These are phyloP conservation scores for Fusarium paranaense DNA, from an alignment of 2,329 filamentous ascomycete species.

Conservation along the genomic window DNA sequence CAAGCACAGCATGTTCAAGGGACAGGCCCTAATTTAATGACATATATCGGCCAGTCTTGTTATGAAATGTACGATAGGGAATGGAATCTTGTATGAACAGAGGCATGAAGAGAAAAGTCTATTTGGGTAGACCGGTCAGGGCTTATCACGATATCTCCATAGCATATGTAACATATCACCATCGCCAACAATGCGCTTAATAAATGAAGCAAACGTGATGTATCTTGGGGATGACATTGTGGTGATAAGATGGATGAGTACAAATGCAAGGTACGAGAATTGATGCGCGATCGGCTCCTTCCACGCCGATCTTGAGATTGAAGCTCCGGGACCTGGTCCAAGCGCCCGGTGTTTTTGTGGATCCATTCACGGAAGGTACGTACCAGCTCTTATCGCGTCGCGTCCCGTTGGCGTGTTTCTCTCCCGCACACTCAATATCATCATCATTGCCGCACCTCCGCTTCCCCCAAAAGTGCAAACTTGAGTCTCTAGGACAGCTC, in stretches of 20 bases:
- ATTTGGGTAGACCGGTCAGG: constrained; percentile 8
- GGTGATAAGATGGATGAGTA: background rate
- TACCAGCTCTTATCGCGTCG: constrained; percentile 46
- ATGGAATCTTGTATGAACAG: constrained; percentile 28
- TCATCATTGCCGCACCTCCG: constrained; percentile 31
- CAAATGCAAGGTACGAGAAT: background rate
- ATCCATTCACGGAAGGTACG: constrained; percentile 10
- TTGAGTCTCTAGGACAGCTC: constrained; percentile 4
- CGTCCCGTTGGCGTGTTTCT: constrained; percentile 44
- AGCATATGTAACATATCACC: constrained; percentile 7
- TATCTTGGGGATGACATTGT: background rate
- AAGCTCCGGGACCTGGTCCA: constrained; percentile 19
- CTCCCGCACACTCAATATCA: constrained; percentile 38
- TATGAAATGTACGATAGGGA: constrained; percentile 39
- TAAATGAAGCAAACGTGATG: background rate
- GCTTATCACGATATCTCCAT: constrained; percentile 24
- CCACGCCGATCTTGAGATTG: background rate
- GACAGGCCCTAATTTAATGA: constrained; percentile 77
- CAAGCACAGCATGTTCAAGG: constrained; percentile 87
- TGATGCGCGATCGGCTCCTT: background rate
- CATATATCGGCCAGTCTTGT: background rate
- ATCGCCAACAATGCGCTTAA: background rate
- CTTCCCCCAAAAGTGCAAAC: background rate
- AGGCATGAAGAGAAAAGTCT: constrained; percentile 9
- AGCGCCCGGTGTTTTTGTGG: constrained; percentile 37